phyloP scores from a whole-genome alignment of 441 rosid genomes.

The Daphne laureola region DNA sequence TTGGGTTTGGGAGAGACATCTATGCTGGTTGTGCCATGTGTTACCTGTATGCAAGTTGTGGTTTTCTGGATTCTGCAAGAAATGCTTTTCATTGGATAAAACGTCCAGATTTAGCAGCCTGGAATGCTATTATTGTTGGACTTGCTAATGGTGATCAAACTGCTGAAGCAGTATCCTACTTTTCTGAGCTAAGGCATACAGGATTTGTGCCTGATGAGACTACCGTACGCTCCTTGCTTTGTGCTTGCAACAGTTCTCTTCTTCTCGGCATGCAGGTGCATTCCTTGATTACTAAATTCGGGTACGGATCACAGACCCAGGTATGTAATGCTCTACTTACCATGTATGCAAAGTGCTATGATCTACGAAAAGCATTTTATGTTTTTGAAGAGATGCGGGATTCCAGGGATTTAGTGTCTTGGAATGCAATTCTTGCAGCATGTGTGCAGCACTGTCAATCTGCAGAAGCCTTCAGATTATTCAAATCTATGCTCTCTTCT shows the following conservation, averaged over 20 bases:
- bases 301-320: constrained; percentile 25
- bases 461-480: constrained; percentile 35
- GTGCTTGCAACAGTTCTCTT: constrained; percentile 28
- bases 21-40: constrained; percentile 40
- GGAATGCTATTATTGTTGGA: constrained; percentile 50
- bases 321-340: constrained; percentile 45
- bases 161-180: constrained; percentile 27
- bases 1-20: constrained; percentile 24
- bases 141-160: constrained; percentile 30
- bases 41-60: constrained; percentile 52
- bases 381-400: constrained; percentile 35
- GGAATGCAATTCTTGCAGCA: constrained; percentile 47
- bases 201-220: constrained; percentile 29
- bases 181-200: constrained; percentile 29
- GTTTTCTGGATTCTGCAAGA: constrained; percentile 30
- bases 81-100: constrained; percentile 33
- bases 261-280: constrained; percentile 43
- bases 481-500: constrained; percentile 34
- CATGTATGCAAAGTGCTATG: constrained; percentile 47
- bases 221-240: constrained; percentile 40
- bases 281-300: constrained; percentile 36
- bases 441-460: constrained; percentile 41
- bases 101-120: constrained; percentile 45
- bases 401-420: constrained; percentile 35
- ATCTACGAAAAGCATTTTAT: constrained; percentile 26